Evolutionary conservation across 2,329 filamentous ascomycete species (phyloP).

Genomic region (Fusarium sp.): DNA sequence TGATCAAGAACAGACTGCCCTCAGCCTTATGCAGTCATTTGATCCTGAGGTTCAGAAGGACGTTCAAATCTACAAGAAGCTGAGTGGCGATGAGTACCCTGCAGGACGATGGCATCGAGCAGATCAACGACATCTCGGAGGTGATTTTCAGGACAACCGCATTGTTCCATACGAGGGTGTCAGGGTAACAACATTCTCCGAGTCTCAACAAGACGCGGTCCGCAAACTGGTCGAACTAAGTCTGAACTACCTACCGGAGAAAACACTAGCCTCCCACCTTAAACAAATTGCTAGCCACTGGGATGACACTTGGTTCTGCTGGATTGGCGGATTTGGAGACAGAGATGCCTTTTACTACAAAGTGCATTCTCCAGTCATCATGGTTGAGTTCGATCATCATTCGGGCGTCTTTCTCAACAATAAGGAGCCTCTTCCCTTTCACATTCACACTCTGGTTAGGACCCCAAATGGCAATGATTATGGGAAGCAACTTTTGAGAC

Average conservation of each 20-base stretch:
- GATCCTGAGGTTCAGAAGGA: neutral
- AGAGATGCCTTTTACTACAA: conserved; percentile 79
- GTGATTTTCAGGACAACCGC: conserved; percentile 79
- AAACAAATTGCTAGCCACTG: conserved; percentile 63
- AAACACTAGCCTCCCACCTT: conserved; percentile 48
- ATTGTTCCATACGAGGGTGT: conserved; percentile 77
- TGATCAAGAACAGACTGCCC: conserved; percentile 68
- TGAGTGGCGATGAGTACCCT: conserved; percentile 72
- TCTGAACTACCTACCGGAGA: conserved; percentile 8
- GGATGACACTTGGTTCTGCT: conserved; percentile 76
- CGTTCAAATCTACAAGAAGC: conserved; percentile 49
- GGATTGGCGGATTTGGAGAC: conserved; percentile 75
- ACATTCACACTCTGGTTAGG: conserved; percentile 77
- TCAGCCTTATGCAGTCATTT: conserved; percentile 72
- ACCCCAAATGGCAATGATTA: conserved; percentile 81
- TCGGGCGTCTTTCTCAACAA: conserved; percentile 80
- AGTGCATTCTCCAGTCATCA: conserved; percentile 76
- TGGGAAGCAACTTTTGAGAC: conserved; percentile 56
- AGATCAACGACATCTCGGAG: conserved; percentile 79
- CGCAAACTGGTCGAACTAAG: neutral
- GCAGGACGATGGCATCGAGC: conserved; percentile 77
- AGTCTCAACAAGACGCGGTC: neutral
- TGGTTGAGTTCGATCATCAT: conserved; percentile 81
- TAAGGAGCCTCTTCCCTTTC: conserved; percentile 75
- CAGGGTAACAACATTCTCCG: conserved; percentile 44